A percentile compares a stretch with the other conserved stretches of the same genome.
Conservation (phyloP, 2,329 filamentous ascomycete species). For the Fusarium devonianum region DNA sequence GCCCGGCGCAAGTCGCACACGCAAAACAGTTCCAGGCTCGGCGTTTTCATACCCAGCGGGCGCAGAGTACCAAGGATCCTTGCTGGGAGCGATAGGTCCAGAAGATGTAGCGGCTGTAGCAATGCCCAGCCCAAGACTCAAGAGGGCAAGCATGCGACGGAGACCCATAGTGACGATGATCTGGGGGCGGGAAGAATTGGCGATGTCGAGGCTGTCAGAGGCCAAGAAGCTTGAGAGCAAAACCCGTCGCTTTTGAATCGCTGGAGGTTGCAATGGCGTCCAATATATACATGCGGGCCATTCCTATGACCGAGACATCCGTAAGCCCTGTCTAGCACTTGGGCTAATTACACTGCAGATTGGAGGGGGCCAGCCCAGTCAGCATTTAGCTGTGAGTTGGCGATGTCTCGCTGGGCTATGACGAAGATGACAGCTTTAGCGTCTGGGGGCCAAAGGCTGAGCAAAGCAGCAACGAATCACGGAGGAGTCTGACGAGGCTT, state of each 20-base stretch:
- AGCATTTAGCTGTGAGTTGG: no score
- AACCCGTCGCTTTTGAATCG: not conserved
- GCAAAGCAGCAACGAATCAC: not conserved
- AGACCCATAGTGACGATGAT: slow-evolving; percentile 16
- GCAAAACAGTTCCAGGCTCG: slow-evolving; percentile 35
- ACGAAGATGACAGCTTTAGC: not conserved
- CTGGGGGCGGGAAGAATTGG: not conserved
- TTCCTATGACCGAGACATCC: no score
- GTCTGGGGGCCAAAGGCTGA: not conserved
- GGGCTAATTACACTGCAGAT: not conserved
- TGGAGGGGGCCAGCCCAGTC: no score
- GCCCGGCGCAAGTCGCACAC: slow-evolving; percentile 33
- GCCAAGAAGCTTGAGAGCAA: not conserved
- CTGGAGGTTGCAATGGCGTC: no score
- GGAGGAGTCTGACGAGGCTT: not conserved
- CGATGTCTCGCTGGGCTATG: not conserved
- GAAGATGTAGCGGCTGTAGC: slow-evolving; percentile 2
- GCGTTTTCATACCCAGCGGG: slow-evolving; percentile 28
- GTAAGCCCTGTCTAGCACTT: no score
- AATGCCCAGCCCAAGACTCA: slow-evolving; percentile 30
- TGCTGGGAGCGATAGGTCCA: slow-evolving; percentile 24
- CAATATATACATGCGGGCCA: no score
- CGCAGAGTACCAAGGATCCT: slow-evolving; percentile 39
- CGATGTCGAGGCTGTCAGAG: not conserved
- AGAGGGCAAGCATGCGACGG: slow-evolving; percentile 15